These are phyloP conservation scores for Oxalis stricta DNA, from an alignment of 441 rosid species.

Conservation along the genomic window DNA sequence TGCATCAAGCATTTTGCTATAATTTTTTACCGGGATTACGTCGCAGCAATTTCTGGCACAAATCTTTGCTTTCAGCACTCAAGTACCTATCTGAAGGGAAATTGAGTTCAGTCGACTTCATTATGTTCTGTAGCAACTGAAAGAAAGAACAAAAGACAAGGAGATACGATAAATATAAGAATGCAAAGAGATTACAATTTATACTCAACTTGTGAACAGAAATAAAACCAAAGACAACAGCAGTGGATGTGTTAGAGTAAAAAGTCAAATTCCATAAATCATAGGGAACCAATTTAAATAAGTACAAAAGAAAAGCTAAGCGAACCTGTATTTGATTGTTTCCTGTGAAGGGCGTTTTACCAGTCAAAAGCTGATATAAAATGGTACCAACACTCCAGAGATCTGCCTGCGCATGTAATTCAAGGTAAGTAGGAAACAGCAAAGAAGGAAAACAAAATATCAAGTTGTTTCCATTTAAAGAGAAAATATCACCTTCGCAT, in stretches of 20 bases:
- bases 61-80: conserved; percentile 62
- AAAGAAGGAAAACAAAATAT: background rate
- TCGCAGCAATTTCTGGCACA: conserved; percentile 84
- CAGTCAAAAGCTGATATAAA: conserved; percentile 85
- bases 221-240: background rate
- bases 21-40: conserved; percentile 97
- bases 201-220: background rate
- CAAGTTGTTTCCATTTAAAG: background rate
- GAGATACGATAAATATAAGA: conserved; percentile 9
- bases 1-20: too few species aligned
- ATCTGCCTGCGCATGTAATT: conserved; percentile 74
- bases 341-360: conserved; percentile 90
- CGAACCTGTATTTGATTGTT: conserved; percentile 76
- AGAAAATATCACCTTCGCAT: conserved; percentile 64
- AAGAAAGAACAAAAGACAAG: conserved; percentile 8
- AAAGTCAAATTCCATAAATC: background rate
- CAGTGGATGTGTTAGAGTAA: background rate
- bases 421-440: conserved; percentile 19
- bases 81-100: conserved; percentile 56
- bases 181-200: conserved; percentile 3
- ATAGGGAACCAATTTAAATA: background rate
- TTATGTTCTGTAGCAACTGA: conserved; percentile 87
- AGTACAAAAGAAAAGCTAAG: conserved; percentile 2
- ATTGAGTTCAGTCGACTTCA: conserved; percentile 65
- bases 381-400: conserved; percentile 99